Evolutionary conservation across 176 grass and related monocot genomes (phyloP).

Genomic region (Hordeum marinum): DNA sequence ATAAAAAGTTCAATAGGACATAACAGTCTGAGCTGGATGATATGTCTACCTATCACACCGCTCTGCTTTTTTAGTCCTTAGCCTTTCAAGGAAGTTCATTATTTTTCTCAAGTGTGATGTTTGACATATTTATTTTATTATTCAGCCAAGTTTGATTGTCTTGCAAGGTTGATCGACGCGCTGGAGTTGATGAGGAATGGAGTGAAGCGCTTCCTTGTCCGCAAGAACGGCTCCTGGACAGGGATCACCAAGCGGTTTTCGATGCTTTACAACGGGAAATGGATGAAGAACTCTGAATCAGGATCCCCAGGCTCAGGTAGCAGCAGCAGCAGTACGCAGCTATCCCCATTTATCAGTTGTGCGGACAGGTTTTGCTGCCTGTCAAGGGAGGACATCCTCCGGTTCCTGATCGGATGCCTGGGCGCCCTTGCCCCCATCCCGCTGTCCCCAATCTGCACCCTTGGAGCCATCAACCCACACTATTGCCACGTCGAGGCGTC

Average conservation of each 20-base stretch:
- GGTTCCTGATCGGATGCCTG: conserved; percentile 87
- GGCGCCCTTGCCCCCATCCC: conserved; percentile 84
- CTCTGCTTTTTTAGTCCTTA: not conserved
- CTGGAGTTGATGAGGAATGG: conserved; percentile 94
- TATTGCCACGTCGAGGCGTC: conserved; percentile 53
- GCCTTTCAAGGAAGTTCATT: not conserved
- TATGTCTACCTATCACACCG: not conserved
- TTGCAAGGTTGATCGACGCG: conserved; percentile 84
- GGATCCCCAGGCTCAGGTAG: conserved; percentile 35
- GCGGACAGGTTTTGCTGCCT: conserved; percentile 72
- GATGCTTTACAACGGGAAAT: conserved; percentile 75
- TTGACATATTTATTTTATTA: not conserved
- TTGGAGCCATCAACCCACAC: conserved; percentile 61
- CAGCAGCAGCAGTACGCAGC: conserved; percentile 30
- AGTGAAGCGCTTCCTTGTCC: conserved; percentile 81
- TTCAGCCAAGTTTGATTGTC: not conserved
- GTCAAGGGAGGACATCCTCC: conserved; percentile 86
- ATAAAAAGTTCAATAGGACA: not conserved
- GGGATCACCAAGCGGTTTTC: conserved; percentile 92
- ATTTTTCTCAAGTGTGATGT: not conserved
- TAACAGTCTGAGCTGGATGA: not conserved
- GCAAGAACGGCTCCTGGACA: conserved; percentile 72
- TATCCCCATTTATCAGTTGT: conserved; percentile 20
- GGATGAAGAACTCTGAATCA: conserved; percentile 62
- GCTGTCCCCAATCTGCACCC: conserved; percentile 67